Evolutionary conservation across 495 filamentous ascomycete species (phyloP), one percentile per base, ranked within the genome.

Genomic region (Parathielavia appendiculata): DNA sequence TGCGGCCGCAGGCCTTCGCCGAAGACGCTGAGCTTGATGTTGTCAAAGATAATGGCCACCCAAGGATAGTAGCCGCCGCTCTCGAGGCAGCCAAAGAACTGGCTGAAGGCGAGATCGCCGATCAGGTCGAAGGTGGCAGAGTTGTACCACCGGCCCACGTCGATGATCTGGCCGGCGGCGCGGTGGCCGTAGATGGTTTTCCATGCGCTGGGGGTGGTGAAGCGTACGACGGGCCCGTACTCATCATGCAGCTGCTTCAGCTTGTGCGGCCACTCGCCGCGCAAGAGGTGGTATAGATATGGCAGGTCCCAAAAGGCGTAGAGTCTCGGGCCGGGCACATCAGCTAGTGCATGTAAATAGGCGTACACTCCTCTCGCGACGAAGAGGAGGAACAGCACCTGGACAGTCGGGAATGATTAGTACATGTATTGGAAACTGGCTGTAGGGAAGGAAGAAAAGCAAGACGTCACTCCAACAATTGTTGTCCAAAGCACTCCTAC

Each of bases 71-170:
- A 74, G 20, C 56, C 22, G 30, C 57, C 36, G 11, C 51, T 59
- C 11, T 67, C 61, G 13, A 86, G 69, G 40, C 80, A 78, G 9
- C 76, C 73, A 53, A 86, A 80, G 0, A 81, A 65, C 47, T 81
- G 71, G 0, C 81, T 80, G 51, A 84, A 79, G 2, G 74, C 71
- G 4, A 85, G 66, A 59, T 84, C 77, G 2, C 81, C 81, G 44
- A 83, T 81, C 6, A 84, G 66, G 59, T 84, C 82, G 56, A 85
- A 85, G 0, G 81, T 83, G 17, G 71, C 75, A 49, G 69, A 82
- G 49, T 82, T 81, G 60, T 73, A 78, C 79, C 80, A 83, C 23
- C 72, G 56, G 8, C 63, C 58, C 65, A 77, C 65, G 44, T 76
- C 62, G 11, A 68, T 32, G 23, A 70, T 64, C 38, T 57, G 55